Conservation (phyloP, 352 stramenopile species). For the Achlya hypogyna region DNA sequence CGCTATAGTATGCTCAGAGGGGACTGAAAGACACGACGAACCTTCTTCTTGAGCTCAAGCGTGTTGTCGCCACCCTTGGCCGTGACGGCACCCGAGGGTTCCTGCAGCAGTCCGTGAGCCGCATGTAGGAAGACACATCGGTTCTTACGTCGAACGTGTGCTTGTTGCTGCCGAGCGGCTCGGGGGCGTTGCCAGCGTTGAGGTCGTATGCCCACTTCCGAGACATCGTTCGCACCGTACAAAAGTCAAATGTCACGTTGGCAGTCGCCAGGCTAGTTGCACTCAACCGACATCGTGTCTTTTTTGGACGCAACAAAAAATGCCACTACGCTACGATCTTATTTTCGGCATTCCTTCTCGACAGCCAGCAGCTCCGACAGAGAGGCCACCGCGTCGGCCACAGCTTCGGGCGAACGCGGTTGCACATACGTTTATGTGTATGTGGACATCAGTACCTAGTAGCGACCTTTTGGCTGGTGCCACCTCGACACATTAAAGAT, state of each 20-base stretch:
- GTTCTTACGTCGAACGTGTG: not conserved
- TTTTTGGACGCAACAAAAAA: not conserved
- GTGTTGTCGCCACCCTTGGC: constrained; percentile 55
- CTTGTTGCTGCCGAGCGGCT: constrained; percentile 15
- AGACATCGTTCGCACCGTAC: constrained; percentile 3
- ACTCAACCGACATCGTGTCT: not conserved
- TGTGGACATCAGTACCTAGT: not conserved
- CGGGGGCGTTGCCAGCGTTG: not conserved
- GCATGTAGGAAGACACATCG: not conserved
- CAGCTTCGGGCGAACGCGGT: not conserved
- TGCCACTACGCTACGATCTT: not conserved
- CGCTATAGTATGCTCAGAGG: constrained; percentile 32
- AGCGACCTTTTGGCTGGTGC: too few relatives aligned
- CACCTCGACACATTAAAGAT: too few relatives aligned
- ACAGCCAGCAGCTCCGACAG: too few relatives aligned
- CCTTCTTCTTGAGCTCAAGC: constrained; percentile 82
- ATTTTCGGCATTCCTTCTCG: too few relatives aligned
- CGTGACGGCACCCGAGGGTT: constrained; percentile 38
- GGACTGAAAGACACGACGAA: constrained; percentile 15
- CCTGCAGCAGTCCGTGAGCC: constrained; percentile 23
- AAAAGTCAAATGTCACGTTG: not conserved
- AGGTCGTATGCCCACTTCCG: constrained; percentile 13
- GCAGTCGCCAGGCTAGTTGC: not conserved
- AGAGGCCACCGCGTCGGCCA: too few relatives aligned
- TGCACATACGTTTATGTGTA: not conserved